Conservation (phyloP, 2,329 filamentous ascomycete genomes). For the Gremmenia infestans region DNA sequence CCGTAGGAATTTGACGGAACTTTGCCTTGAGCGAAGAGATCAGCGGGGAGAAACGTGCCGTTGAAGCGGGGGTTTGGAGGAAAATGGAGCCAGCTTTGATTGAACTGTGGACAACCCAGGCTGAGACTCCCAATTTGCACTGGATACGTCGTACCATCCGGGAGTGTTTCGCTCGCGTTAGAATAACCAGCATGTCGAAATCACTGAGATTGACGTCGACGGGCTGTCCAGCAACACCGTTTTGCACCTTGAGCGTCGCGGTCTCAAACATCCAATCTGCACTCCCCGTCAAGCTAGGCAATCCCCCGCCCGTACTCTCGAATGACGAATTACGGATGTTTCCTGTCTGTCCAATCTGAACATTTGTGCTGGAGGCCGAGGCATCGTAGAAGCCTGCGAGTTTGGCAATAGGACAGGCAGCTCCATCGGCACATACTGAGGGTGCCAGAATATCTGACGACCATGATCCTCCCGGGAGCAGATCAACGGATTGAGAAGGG, state of each 20-base stretch:
- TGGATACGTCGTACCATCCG: slow-evolving; percentile 17
- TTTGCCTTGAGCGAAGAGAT: slow-evolving; percentile 1
- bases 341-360: slow-evolving; percentile 5
- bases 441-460: slow-evolving; percentile 10
- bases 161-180: slow-evolving; percentile 2
- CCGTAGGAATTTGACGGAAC: slow-evolving; percentile 22
- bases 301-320: background rate
- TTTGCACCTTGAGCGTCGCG: background rate
- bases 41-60: slow-evolving; percentile 11
- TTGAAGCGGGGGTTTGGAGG: slow-evolving; percentile 8
- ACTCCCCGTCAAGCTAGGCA: slow-evolving; percentile 1
- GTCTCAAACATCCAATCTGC: slow-evolving; percentile 15
- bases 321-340: background rate
- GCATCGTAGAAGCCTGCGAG: slow-evolving; percentile 10
- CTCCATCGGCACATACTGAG: slow-evolving; percentile 1
- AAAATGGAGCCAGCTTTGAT: slow-evolving; percentile 11
- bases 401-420: background rate
- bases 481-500: slow-evolving; percentile 11
- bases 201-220: background rate
- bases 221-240: slow-evolving; percentile 2
- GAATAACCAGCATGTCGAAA: slow-evolving; percentile 14
- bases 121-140: slow-evolving; percentile 12
- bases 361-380: background rate
- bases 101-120: slow-evolving; percentile 13
- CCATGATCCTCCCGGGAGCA: slow-evolving; percentile 16